These are phyloP conservation scores for Pulveroboletus frians DNA, from an alignment of 768 basidiomycete genomes.

Conservation along the genomic window DNA sequence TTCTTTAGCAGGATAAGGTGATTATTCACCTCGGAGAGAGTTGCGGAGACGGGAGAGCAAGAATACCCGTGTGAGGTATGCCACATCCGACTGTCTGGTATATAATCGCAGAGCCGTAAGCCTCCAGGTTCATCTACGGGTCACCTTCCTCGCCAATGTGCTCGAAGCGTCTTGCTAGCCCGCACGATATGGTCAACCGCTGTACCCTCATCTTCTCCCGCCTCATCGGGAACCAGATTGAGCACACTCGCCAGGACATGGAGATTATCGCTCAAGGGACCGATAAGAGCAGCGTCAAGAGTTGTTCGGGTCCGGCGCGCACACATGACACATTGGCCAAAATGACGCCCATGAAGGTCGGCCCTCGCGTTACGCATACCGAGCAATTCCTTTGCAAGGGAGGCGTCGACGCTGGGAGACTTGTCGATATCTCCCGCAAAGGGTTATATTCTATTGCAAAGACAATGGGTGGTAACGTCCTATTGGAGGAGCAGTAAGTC, in stretches of 20 bases:
- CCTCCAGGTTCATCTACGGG: conserved; percentile 6
- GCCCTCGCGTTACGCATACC: conserved; percentile 33
- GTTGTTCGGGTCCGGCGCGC: conserved; percentile 31
- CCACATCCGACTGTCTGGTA: conserved; percentile 18
- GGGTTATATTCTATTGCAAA: conserved; percentile 30
- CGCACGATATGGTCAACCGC: conserved; percentile 26
- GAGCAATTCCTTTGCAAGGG: conserved; percentile 34
- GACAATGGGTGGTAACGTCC: conserved; percentile 34
- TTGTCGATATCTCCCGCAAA: conserved; percentile 32
- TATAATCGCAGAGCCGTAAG: conserved; percentile 16
- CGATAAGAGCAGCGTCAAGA: conserved; percentile 27
- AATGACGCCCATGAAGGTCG: conserved; percentile 23
- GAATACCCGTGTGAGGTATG: conserved; percentile 16
- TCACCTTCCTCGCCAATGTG: conserved; percentile 18
- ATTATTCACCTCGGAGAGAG: conserved; percentile 16
- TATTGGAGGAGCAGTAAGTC: conserved; percentile 34
- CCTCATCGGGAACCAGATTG: conserved; percentile 20
- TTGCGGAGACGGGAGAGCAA: conserved; percentile 9
- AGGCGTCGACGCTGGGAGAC: conserved; percentile 32
- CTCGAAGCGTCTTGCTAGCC: conserved; percentile 17
- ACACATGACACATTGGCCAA: conserved; percentile 24
- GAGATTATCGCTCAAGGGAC: conserved; percentile 18
- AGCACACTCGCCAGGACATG: conserved; percentile 16
- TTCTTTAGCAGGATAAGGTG: conserved; percentile 12
- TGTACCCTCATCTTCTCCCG: conserved; percentile 20